Evolutionary conservation across 208 protist species (phyloP).

Genomic region (Naegleria gruberi): DNA sequence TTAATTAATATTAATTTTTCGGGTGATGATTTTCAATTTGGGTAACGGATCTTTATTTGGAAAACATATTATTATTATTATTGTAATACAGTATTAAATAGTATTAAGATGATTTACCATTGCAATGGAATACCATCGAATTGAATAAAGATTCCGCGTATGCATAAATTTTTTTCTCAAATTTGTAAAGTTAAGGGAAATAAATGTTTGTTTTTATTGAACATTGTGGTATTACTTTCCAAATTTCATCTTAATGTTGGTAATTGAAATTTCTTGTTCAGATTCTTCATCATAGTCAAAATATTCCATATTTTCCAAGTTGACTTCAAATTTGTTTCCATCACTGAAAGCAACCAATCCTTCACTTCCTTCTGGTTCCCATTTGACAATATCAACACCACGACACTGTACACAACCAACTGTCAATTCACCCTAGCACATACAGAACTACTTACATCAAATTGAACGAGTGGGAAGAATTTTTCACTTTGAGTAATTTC

Average conservation of each 20-base stretch:
- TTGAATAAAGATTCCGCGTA: too few species aligned
- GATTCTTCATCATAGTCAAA: not conserved
- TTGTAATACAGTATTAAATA: too few species aligned
- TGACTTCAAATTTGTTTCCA: not conserved
- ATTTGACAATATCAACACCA: not conserved
- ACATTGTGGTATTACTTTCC: not conserved
- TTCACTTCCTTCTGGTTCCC: not conserved
- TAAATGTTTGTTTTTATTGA: too few species aligned
- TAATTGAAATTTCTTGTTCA: not conserved
- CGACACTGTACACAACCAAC: too few species aligned
- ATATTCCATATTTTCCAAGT: not conserved
- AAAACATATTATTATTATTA: too few species aligned
- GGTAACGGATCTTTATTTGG: too few species aligned
- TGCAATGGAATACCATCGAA: too few species aligned
- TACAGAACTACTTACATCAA: not conserved
- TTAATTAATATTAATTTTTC: too few species aligned
- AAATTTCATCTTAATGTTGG: not conserved
- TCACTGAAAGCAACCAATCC: not conserved
- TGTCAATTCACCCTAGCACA: too few species aligned
- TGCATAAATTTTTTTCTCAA: too few species aligned
- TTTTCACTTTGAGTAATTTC: not conserved
- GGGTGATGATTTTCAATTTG: not conserved
- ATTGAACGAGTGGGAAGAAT: not conserved
- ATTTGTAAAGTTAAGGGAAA: too few species aligned
- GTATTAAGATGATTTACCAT: too few species aligned